Percentiles rank a stretch among this genome's conserved stretches.
These are phyloP conservation scores for Fusarium fracticaudum DNA, from an alignment of 2,329 filamentous ascomycete genomes.

Conservation along the genomic window DNA sequence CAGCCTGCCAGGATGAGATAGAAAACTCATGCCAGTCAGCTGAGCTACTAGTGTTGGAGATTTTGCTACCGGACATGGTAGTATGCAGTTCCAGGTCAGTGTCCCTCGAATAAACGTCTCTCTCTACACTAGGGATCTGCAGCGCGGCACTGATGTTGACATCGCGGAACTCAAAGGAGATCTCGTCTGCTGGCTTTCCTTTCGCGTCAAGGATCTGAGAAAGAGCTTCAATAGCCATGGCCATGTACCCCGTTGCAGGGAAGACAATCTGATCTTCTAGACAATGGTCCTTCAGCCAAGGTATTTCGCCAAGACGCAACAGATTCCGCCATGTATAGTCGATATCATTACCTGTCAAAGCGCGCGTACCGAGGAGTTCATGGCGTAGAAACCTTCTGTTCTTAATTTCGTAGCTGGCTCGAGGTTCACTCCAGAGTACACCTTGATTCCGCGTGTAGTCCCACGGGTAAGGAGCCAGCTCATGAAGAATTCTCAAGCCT, in stretches of 20 bases:
- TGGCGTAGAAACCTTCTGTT: background rate
- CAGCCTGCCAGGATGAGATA: background rate
- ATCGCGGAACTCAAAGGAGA: background rate
- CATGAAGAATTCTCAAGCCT: background rate
- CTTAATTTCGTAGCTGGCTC: background rate
- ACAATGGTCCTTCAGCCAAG: background rate
- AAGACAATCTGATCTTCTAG: background rate
- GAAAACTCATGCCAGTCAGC: background rate
- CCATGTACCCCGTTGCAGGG: background rate
- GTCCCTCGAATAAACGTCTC: background rate
- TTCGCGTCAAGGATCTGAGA: background rate
- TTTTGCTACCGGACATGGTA: background rate
- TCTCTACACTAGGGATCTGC: background rate
- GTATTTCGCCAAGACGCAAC: background rate
- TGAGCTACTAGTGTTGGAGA: background rate
- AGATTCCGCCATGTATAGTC: background rate
- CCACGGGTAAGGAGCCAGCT: background rate
- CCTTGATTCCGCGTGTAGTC: background rate
- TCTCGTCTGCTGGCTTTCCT: accelerated
- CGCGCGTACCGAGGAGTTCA: background rate
- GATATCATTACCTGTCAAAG: background rate
- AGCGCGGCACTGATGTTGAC: background rate
- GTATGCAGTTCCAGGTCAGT: background rate
- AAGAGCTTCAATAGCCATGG: background rate
- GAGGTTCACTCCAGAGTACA: background rate